Conservation (phyloP, 2,329 filamentous ascomycete genomes). For the Paradendryphiella salina region DNA sequence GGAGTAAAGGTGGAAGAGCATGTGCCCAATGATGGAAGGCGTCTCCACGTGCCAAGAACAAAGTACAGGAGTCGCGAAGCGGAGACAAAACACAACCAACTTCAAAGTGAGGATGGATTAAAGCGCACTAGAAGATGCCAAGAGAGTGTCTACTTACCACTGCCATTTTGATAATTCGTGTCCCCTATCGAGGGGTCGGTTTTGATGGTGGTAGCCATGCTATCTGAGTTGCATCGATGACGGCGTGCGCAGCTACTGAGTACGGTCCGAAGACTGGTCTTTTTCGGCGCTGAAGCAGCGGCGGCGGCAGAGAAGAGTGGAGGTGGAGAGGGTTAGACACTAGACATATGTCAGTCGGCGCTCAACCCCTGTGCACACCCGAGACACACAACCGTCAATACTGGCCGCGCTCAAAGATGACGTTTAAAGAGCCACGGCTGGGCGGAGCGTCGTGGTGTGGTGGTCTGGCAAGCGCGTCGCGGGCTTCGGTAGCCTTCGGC, state of each 20-base stretch:
- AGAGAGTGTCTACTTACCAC: slow-evolving; percentile 37
- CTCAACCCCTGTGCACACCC: slow-evolving; percentile 27
- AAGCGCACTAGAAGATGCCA: slow-evolving; percentile 29
- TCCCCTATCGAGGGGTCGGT: slow-evolving; percentile 39
- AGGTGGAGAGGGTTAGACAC: slow-evolving; percentile 9
- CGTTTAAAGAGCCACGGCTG: slow-evolving; percentile 1
- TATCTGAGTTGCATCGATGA: slow-evolving; percentile 38
- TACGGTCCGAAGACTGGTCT: slow-evolving; percentile 17
- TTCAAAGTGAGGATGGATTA: slow-evolving; percentile 34
- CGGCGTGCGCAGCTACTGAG: slow-evolving; percentile 11
- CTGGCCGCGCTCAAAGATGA: slow-evolving; percentile 4
- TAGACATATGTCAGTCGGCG: slow-evolving; percentile 28
- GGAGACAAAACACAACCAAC: slow-evolving; percentile 39
- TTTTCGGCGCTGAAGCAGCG: slow-evolving; percentile 12
- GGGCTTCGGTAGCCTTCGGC: not conserved
- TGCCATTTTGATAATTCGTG: slow-evolving; percentile 37
- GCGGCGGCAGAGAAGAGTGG: slow-evolving; percentile 12
- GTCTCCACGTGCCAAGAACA: slow-evolving; percentile 23
- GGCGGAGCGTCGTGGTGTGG: slow-evolving; percentile 2
- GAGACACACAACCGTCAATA: slow-evolving; percentile 29
- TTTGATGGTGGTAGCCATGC: slow-evolving; percentile 43
- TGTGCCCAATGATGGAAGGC: slow-evolving; percentile 27
- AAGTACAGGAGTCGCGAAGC: slow-evolving; percentile 32
- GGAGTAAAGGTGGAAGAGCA: slow-evolving; percentile 18
- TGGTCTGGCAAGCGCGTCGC: slow-evolving; percentile 1